Base-by-base conservation (phyloP, 352 stramenopile genomes). In the Globisporangium nagaii region DNA sequence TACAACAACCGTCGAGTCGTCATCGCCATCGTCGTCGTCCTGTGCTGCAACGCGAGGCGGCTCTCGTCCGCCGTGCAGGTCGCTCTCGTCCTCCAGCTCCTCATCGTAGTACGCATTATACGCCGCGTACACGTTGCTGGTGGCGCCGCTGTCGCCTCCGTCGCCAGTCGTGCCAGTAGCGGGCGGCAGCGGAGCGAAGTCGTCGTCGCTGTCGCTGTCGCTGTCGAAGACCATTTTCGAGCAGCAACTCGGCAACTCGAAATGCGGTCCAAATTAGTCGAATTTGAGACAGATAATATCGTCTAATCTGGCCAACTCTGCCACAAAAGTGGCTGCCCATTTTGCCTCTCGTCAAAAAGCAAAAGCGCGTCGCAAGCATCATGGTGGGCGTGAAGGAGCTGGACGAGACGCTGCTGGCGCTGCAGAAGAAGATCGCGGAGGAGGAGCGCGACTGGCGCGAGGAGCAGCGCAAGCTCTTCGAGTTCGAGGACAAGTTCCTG, bases 401-500 rank as follows among this genome's bases (percentile, higher is more conserved):
- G 52, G 77, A 88, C 22, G 68, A 75, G 45, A 62, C 62, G 51
- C 65, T 90, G 58, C 66, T 67, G 20, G 47, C 44, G 49, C 61
- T 88, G 49, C 63, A 71, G 43, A 54, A 51, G 10, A 70, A 81
- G 65, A 58, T 78, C 27, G 56, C 40, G 27, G 60, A 68, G 37
- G 81, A 91, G 44, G 66, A 79, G 52, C 35, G 36, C 35, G 76
- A 88, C 53, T 85, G 76, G 74, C 19, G 50, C 12, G 79, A 89
- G 42, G 71, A 90, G 54, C 67, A 83, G 48, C 65, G 73, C 53
- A 86, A 88, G 63, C 71, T 92, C 31, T 88, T 70, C 41, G 81
- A 92, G 65, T 66, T 88, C 22, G 81, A 92, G 64, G 81, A 88
- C 22, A 77, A 71, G 35, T 89, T 84, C 30, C 58, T 92, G 56